These are phyloP conservation scores for Cyclospora cayetanensis DNA, from an alignment of 169 alveolate species.

Conservation along the genomic window DNA sequence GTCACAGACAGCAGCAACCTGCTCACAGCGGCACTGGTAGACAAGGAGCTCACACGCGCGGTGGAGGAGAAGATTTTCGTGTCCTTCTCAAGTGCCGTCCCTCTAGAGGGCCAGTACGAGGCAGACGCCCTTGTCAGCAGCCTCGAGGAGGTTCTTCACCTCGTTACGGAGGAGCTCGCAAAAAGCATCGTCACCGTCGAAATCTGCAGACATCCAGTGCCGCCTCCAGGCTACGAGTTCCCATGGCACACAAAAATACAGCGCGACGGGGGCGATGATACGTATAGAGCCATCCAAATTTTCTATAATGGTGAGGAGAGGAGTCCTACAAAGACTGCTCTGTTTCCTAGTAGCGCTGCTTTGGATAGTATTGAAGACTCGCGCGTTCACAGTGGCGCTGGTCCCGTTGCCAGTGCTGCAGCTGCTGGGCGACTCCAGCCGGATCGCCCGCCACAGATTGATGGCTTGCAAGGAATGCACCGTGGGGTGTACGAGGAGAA, in stretches of 20 bases:
- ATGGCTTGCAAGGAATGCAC: too few relatives aligned
- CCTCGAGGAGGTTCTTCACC: slow-evolving; percentile 31
- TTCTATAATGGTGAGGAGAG: neutral
- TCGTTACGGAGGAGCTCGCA: neutral
- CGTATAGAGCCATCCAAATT: neutral
- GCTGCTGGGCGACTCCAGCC: too few relatives aligned
- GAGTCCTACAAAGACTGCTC: too few relatives aligned
- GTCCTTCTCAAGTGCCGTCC: neutral
- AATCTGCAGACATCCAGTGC: slow-evolving; percentile 61
- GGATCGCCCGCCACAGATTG: too few relatives aligned
- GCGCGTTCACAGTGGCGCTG: too few relatives aligned
- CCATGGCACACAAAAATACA: neutral
- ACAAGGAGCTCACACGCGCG: neutral
- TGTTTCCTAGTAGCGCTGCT: too few relatives aligned
- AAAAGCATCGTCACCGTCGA: slow-evolving; percentile 24
- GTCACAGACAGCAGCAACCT: neutral
- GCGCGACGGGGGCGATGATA: neutral
- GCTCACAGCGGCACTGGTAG: neutral
- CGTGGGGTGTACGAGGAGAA: too few relatives aligned
- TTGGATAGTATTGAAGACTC: too few relatives aligned
- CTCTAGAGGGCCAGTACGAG: slow-evolving; percentile 9
- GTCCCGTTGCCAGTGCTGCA: too few relatives aligned
- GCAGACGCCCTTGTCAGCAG: neutral
- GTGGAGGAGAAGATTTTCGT: slow-evolving; percentile 15
- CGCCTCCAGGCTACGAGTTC: slow-evolving; percentile 19